A percentile compares a stretch with the other conserved stretches of the same genome.
Conservation (phyloP, 1,284 basidiomycete genomes). For the Rhodotorula sp. region DNA sequence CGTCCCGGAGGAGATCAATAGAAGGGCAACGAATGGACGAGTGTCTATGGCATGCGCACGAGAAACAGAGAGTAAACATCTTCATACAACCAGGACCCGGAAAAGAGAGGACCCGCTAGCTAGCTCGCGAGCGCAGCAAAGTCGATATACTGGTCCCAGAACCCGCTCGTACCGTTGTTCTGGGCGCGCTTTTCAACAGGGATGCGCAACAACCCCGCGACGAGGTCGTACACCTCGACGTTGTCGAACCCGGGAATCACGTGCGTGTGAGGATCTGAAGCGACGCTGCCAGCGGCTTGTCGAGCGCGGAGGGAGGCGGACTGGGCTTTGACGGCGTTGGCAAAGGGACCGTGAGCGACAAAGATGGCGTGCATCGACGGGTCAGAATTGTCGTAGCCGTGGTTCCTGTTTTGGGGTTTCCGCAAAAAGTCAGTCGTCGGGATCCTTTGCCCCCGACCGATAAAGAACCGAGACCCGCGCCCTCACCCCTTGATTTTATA, state of each 20-base stretch:
- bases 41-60: too few species aligned
- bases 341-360: conserved; percentile 82
- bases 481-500: conserved; percentile 60
- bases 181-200: conserved; percentile 52
- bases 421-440: too few species aligned
- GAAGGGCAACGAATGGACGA: too few species aligned
- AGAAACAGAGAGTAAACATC: too few species aligned
- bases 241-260: conserved; percentile 78
- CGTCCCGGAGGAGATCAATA: too few species aligned
- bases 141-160: conserved; percentile 60
- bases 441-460: too few species aligned
- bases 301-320: conserved; percentile 48
- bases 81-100: too few species aligned
- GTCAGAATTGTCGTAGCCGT: conserved; percentile 77
- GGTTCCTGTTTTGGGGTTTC: conserved; percentile 54
- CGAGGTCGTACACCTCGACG: conserved; percentile 77
- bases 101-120: too few species aligned
- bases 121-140: background rate
- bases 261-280: conserved; percentile 58
- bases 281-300: conserved; percentile 23
- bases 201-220: conserved; percentile 71
- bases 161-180: conserved; percentile 73
- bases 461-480: too few species aligned
- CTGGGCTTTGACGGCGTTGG: conserved; percentile 61
- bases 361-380: conserved; percentile 82